Evolutionary conservation across 1,139 yeast species (phyloP).

Genomic region (Blastobotrys malaysiensis): DNA sequence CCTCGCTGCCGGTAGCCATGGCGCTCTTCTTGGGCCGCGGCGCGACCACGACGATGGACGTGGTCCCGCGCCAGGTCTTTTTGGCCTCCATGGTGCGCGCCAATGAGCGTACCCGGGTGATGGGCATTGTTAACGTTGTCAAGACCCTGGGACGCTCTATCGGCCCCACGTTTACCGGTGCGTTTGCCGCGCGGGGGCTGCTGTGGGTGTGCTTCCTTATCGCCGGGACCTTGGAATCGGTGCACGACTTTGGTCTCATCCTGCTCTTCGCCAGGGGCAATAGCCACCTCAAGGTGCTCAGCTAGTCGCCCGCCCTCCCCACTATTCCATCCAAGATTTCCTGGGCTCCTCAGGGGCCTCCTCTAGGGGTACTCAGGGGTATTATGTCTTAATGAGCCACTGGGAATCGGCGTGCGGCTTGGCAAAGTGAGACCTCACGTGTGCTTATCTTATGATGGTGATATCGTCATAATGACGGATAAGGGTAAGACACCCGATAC

Average conservation of each 20-base stretch:
- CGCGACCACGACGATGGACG: conserved; percentile 74
- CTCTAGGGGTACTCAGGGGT: background rate
- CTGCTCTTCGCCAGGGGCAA: conserved; percentile 18
- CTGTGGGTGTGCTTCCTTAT: conserved; percentile 58
- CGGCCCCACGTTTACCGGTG: conserved; percentile 78
- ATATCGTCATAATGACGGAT: background rate
- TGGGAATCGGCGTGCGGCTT: background rate
- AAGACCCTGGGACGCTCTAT: conserved; percentile 79
- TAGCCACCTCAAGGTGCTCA: background rate
- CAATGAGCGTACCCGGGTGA: conserved; percentile 62
- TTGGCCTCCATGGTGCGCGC: conserved; percentile 61
- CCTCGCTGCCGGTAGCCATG: conserved; percentile 29
- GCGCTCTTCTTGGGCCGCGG: conserved; percentile 43
- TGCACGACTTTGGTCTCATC: conserved; percentile 29
- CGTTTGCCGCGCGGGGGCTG: conserved; percentile 49
- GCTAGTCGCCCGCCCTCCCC: background rate
- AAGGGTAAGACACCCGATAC: background rate
- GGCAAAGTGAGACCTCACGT: background rate
- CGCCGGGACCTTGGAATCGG: conserved; percentile 49
- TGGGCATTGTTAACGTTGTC: conserved; percentile 82
- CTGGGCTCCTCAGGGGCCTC: background rate
- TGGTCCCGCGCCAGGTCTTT: conserved; percentile 80
- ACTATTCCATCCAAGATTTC: background rate
- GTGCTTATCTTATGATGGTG: background rate
- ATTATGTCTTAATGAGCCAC: background rate